Evolutionary conservation across 768 basidiomycete species (phyloP), one percentile per base, ranked within the genome.

Genomic region (Leucosporidium creatinivorum): DNA sequence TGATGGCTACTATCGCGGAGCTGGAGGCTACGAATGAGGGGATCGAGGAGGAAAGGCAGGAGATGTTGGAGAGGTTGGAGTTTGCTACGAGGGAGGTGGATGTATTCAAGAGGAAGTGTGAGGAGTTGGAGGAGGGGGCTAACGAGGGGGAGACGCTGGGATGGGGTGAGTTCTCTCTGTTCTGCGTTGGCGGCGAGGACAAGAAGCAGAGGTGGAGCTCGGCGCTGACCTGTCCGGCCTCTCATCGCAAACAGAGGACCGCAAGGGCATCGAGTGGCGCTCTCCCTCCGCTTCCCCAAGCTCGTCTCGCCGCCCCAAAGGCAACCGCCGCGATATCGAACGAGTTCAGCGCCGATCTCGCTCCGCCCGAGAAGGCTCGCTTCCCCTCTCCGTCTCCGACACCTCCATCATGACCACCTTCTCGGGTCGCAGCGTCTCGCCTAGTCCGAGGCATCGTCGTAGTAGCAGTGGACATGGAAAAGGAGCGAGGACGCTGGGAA

Each of bases 1-100:
- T 75, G 19, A 54, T 74, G 18, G 55, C 63, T 39, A 73, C 73
- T 58, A 73, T 75, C 18, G 68, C 67, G 15, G 75, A 74, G 66
- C 55, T 75, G 8, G 64, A 69, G 52, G 52, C 66, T 15, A 65
- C 62, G 31, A 74, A 75, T 61, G 59, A 65, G 15, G 54, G 49
- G 50, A 69, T 75, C 28, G 18, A 48, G 9, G 54, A 51, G 8
- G 64, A 73, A 57, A 33, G 75, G 12, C 52, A 63, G 10, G 62
- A 62, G 36, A 67, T 70, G 60, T 66, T 65, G 23, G 21, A 23
- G 1, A 62, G 63, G 47, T 62, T 73, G 15, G 71, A 65, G 17
- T 44, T 60, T 26, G 71, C 60, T 26, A 54, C 63, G 26, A 47
- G 61, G 23, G 70, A 72, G 47, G 62, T 64, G 8, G 26, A 33